Evolutionary conservation across 1,139 yeast genomes (phyloP).

Genomic region (Nematodospora anomalae): DNA sequence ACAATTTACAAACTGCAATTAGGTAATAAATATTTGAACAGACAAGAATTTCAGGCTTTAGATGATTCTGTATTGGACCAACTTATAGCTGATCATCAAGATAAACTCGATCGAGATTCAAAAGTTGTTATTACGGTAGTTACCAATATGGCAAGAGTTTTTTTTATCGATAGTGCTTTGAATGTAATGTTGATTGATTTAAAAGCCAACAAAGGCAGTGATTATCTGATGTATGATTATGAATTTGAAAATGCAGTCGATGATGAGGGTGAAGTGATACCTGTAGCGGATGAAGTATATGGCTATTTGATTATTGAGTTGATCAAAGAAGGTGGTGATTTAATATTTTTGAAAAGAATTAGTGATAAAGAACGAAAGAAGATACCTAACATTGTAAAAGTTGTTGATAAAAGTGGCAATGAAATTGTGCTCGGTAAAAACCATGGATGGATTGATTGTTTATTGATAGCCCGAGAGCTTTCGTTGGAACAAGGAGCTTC

Average conservation of each 20-base stretch:
- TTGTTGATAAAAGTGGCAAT: conserved; percentile 35
- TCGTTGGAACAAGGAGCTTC: conserved; percentile 3
- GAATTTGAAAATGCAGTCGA: conserved; percentile 52
- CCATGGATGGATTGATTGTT: conserved; percentile 50
- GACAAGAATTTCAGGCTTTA: conserved; percentile 25
- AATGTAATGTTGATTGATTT: conserved; percentile 46
- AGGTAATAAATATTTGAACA: conserved; percentile 23
- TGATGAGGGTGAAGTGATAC: conserved; percentile 43
- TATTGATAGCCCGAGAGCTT: conserved; percentile 43
- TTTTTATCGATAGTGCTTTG: conserved; percentile 38
- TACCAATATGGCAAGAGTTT: conserved; percentile 47
- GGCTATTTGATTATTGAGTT: conserved; percentile 70
- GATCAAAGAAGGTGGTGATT: conserved; percentile 53
- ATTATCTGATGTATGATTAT: conserved; percentile 75
- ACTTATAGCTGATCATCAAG: conserved; percentile 41
- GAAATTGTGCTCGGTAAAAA: conserved; percentile 36
- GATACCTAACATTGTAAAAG: conserved; percentile 33
- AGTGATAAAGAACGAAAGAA: conserved; percentile 23
- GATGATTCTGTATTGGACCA: conserved; percentile 40
- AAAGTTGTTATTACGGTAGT: conserved; percentile 49
- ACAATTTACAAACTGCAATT: conserved; percentile 39
- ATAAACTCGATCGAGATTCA: conserved; percentile 33
- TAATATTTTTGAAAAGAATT: conserved; percentile 56
- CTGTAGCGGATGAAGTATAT: conserved; percentile 30
- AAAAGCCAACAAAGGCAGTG: conserved; percentile 53